Evolutionary conservation across 495 filamentous ascomycete species (phyloP).

Genomic region (Neurospora pannonica): DNA sequence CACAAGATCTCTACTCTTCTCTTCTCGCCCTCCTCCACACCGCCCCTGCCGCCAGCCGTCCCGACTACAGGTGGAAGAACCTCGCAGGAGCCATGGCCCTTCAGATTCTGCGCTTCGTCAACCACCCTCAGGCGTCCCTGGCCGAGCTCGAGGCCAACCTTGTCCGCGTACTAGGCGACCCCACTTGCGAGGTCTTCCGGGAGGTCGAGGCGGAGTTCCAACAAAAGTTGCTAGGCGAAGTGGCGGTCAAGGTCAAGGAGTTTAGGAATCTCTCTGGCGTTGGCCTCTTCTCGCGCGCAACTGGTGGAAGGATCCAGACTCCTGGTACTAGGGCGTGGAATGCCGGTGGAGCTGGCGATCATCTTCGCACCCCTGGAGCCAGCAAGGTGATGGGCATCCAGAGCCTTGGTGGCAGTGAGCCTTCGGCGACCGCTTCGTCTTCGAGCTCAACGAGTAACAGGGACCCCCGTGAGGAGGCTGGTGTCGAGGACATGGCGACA

Average conservation of each 20-base stretch:
- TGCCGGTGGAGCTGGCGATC: slow-evolving; percentile 11
- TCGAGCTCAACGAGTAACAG: slow-evolving; percentile 12
- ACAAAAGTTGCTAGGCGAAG: slow-evolving; percentile 29
- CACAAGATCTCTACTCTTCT: slow-evolving; percentile 30
- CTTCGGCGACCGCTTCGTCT: neutral
- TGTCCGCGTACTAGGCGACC: slow-evolving; percentile 22
- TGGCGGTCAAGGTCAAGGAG: slow-evolving; percentile 38
- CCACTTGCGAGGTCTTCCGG: slow-evolving; percentile 25
- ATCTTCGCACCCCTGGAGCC: slow-evolving; percentile 12
- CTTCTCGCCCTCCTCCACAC: slow-evolving; percentile 38
- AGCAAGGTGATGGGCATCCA: slow-evolving; percentile 13
- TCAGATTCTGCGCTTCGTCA: slow-evolving; percentile 43
- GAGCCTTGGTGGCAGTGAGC: neutral
- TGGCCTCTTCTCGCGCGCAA: slow-evolving; percentile 42
- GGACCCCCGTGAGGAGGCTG: slow-evolving; percentile 38
- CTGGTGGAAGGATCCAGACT: slow-evolving; percentile 28
- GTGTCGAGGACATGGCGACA: slow-evolving; percentile 58
- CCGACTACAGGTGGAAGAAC: slow-evolving; percentile 29
- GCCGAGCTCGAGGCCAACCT: slow-evolving; percentile 38
- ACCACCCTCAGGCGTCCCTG: slow-evolving; percentile 32
- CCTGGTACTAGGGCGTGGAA: slow-evolving; percentile 6
- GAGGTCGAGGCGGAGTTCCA: slow-evolving; percentile 33
- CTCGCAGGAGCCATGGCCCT: slow-evolving; percentile 37
- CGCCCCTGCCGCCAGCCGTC: slow-evolving; percentile 21
- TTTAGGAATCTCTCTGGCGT: slow-evolving; percentile 41